Evolutionary conservation across 176 grass and related monocot genomes (phyloP), one percentile per base, ranked within the genome.

Genomic region (Ananas comosus): DNA sequence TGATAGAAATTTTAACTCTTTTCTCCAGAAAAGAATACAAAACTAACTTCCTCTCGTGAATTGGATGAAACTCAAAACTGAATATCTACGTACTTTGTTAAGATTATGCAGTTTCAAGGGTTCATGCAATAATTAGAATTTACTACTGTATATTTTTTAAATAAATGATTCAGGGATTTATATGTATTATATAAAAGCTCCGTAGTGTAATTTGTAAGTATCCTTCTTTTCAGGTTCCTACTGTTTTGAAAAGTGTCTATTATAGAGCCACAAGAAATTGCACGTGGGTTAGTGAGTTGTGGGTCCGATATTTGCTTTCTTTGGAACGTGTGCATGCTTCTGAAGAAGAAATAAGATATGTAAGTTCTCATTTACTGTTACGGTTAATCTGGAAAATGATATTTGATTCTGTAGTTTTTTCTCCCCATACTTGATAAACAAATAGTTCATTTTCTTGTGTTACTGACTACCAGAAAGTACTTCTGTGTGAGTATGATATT

Each of bases 191-290:
- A 22, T 19, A 22, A 61, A 9, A 61, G 2, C 21, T 61, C 21
- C 17, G 10, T 18, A 10, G 21, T 61, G 7, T 61, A 18, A 61
- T 61, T 61, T 9, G 3, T 19, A 10, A 21, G 21, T 61, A 61
- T 21, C 67, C 72, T 86, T 42, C 77, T 48, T 83, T 69, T 33
- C 69, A 99, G 89, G 89, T 99, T 47, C 86, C 89, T 75, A 72
- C 79, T 70, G 33, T 93, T 77, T 33, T 90, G 1, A 99, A 76
- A 81, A 90, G 57, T 78, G 86, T 90, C 17, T 93, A 99, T 67
- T 79, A 80, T 25, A 99, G 88, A 83, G 94, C 87, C 9, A 93
- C 89, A n/a, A 85, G 82, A 77, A 99, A 99, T 49, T 99, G 94
- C 69, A 83, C 84, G n/a, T 99, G 94, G 94, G 76, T 99, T 78